Percentiles rank a stretch among this genome's conserved stretches.
Evolutionary conservation across 2,329 filamentous ascomycete species (phyloP).

Genomic region (Domatiomyces catenatus): DNA sequence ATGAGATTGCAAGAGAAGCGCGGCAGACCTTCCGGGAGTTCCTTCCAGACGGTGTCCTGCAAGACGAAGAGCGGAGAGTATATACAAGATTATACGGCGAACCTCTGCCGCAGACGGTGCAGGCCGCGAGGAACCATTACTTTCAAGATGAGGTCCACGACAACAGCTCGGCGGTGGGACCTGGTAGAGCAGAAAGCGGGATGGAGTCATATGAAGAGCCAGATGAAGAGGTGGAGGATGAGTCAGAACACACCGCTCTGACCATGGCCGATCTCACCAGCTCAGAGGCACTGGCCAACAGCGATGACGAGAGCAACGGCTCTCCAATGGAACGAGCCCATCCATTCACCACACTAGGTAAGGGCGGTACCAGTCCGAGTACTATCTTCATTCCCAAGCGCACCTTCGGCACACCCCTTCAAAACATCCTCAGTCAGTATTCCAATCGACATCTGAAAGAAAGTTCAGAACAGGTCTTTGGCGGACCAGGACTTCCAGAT

Average conservation of each 20-base stretch:
- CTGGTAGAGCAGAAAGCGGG: slow-evolving; percentile 22
- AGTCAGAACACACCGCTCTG: slow-evolving; percentile 21
- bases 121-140: slow-evolving; percentile 3
- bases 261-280: not conserved
- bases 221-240: slow-evolving; percentile 29
- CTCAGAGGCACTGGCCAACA: slow-evolving; percentile 17
- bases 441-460: slow-evolving; percentile 60
- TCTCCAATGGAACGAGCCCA: slow-evolving; percentile 44
- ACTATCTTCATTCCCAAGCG: slow-evolving; percentile 60
- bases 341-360: slow-evolving; percentile 56
- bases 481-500: slow-evolving; percentile 58
- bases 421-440: slow-evolving; percentile 49
- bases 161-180: slow-evolving; percentile 8
- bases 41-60: slow-evolving; percentile 56
- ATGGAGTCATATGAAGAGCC: slow-evolving; percentile 26
- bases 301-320: slow-evolving; percentile 19
- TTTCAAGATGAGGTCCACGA: slow-evolving; percentile 4
- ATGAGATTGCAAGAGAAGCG: slow-evolving; percentile 53
- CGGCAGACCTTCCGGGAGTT: slow-evolving; percentile 62
- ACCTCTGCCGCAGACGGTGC: slow-evolving; percentile 30
- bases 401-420: slow-evolving; percentile 55
- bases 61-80: slow-evolving; percentile 52
- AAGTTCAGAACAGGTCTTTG: slow-evolving; percentile 59
- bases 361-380: slow-evolving; percentile 55
- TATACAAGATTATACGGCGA: slow-evolving; percentile 72